Conservation (phyloP, 176 grass and related monocot genomes). For the Stipa capillata region DNA sequence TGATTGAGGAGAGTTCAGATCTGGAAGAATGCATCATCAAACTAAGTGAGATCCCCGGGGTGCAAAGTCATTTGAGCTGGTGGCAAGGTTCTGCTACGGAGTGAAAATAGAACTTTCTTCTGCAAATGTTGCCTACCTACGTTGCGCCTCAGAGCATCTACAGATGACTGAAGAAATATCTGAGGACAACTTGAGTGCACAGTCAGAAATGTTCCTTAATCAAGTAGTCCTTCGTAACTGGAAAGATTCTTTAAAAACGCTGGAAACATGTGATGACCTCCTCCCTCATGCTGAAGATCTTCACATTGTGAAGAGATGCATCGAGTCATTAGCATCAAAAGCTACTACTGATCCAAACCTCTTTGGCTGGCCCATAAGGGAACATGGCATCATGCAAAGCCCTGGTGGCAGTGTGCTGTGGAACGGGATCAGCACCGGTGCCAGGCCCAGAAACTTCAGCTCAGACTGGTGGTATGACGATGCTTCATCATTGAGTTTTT, state of each 20-base stretch:
- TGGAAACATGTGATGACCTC: slow-evolving; percentile 72
- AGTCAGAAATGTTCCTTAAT: slow-evolving; percentile 75
- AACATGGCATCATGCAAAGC: slow-evolving; percentile 68
- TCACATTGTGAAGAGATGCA: slow-evolving; percentile 78
- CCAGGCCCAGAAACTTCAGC: slow-evolving; percentile 73
- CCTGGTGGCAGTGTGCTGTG: slow-evolving; percentile 78
- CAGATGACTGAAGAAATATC: slow-evolving; percentile 77
- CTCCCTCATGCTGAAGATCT: slow-evolving; percentile 73
- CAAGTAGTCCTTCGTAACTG: slow-evolving; percentile 66
- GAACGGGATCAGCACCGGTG: slow-evolving; percentile 91
- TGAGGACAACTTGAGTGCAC: slow-evolving; percentile 74
- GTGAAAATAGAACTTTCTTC: slow-evolving; percentile 81
- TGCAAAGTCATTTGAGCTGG: slow-evolving; percentile 80
- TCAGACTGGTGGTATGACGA: slow-evolving; percentile 95
- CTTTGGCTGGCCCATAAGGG: slow-evolving; percentile 80
- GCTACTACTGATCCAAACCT: slow-evolving; percentile 74
- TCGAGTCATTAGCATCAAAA: slow-evolving; percentile 72
- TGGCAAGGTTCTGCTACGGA: slow-evolving; percentile 86
- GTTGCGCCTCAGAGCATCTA: slow-evolving; percentile 71
- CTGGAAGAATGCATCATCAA: slow-evolving; percentile 50
- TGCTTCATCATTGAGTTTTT: slow-evolving; percentile 61
- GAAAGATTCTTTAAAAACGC: slow-evolving; percentile 72
- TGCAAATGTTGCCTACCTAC: slow-evolving; percentile 59
- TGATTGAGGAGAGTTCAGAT: slow-evolving; percentile 58
- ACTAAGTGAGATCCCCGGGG: slow-evolving; percentile 55